These are phyloP conservation scores for Ophiostoma sp. DNA, from an alignment of 2,329 filamentous ascomycete species.

Conservation along the genomic window DNA sequence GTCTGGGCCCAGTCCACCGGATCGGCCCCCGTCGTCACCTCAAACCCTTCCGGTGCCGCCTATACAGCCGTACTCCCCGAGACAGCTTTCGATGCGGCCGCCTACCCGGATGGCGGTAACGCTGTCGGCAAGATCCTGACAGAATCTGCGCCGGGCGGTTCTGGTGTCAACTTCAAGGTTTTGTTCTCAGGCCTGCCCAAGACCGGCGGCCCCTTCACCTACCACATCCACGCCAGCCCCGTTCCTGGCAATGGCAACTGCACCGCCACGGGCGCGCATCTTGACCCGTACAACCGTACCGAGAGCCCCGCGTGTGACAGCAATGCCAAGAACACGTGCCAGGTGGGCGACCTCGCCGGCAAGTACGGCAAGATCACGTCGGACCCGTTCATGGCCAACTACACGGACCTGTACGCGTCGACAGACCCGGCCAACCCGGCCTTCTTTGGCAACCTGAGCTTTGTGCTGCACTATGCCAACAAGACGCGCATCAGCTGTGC, in stretches of 20 bases:
- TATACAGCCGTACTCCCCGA: conserved; percentile 55
- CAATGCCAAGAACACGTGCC: conserved; percentile 56
- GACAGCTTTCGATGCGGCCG: conserved; percentile 46
- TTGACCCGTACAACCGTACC: conserved; percentile 64
- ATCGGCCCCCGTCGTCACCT: conserved; percentile 35
- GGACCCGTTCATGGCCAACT: conserved; percentile 47
- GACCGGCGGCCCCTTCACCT: conserved; percentile 40
- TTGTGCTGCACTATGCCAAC: conserved; percentile 61
- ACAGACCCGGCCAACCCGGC: conserved; percentile 45
- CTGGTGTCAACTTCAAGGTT: conserved; percentile 34
- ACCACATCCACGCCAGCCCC: conserved; percentile 65
- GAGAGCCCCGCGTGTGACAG: conserved; percentile 58
- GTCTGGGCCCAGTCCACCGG: conserved; percentile 12
- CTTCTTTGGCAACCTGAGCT: conserved; percentile 61
- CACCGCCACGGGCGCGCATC: conserved; percentile 59
- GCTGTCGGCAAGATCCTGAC: conserved; percentile 41
- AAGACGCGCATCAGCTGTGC: conserved; percentile 60
- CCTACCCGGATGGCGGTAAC: conserved; percentile 45
- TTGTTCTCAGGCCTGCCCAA: conserved; percentile 34
- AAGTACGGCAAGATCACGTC: conserved; percentile 61
- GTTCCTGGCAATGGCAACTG: conserved; percentile 67
- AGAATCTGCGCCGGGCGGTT: conserved; percentile 30
- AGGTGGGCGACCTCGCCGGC: conserved; percentile 71
- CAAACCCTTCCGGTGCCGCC: conserved; percentile 51
- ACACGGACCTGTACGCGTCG: conserved; percentile 55